Evolutionary conservation across 441 rosid genomes (phyloP), one percentile per base, ranked within the genome.

Genomic region (Arabidopsis hybrid): DNA sequence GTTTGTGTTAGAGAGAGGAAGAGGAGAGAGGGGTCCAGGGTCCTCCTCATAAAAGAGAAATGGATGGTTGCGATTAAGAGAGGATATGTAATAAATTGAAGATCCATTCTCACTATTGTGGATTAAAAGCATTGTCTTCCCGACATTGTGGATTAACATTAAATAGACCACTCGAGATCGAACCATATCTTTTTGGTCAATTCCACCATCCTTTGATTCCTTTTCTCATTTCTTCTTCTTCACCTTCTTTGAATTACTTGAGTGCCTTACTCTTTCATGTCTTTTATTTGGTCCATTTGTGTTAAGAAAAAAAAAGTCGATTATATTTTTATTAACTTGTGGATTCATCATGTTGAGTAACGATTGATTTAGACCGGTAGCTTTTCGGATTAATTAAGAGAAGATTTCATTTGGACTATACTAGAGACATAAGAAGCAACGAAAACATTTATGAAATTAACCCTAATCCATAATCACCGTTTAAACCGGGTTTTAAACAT

Each of bases 101-200:
- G 47, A 68, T 43, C 57, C 39, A 42, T 10, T 50, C 1, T 14
- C 29, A 53, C 64, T 67, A 67, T 26, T 76, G 40, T 60, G 69
- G 69, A 45, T 68, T 35, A 49, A 76, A 64, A 64, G 80, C 64
- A 71, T 34, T 71, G 73, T 77, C 31, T 65, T 65, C 68, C 79
- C 73, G 76, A 77, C 80, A 65, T 42, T 65, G 68, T 77, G 63
- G 72, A 77, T 71, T 65, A 69, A 65, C 26, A 43, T 61, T 53
- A 53, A 65, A 69, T 69, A 16, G 76, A 76, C 71, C 29, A 71
- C 53, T 76, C 71, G 26, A 69, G 26, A 69, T 46, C 42, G 17
- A 36, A 17, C 74, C 53, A 69, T 76, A 62, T 75, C 56, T 76
- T 64, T 69, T 49, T 69, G 71, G 75, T 76, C 75, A 69, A 63